These are phyloP conservation scores for Tolypocladium tropicale DNA, from an alignment of 2,329 filamentous ascomycete species.

Conservation along the genomic window DNA sequence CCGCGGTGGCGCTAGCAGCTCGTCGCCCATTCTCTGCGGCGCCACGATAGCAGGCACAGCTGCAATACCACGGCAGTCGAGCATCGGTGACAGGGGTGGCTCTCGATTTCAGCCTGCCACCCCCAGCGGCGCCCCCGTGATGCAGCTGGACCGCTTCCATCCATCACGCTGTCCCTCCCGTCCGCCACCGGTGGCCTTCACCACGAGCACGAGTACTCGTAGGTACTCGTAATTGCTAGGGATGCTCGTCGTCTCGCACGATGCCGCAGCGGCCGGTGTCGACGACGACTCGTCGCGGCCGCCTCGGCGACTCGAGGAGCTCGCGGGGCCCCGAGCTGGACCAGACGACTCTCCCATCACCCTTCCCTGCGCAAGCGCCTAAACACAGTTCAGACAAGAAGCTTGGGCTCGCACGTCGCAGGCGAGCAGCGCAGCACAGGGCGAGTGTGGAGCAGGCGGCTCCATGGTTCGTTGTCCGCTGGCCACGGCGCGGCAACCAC, in stretches of 20 bases:
- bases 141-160: slow-evolving; percentile 2
- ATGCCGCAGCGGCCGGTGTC: no score
- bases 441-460: not conserved
- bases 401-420: not conserved
- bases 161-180: not conserved
- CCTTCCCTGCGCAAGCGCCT: not conserved
- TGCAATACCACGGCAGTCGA: slow-evolving; percentile 2
- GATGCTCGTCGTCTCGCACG: no score
- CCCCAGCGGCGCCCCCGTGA: slow-evolving; percentile 2
- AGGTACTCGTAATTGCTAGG: no score
- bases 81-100: not conserved
- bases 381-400: not conserved
- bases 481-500: not conserved
- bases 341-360: no score
- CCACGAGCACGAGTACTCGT: no score
- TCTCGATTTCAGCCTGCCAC: not conserved
- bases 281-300: no score
- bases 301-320: no score
- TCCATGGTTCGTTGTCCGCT: not conserved
- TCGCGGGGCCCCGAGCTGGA: not conserved
- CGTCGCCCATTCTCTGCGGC: not conserved
- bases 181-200: not conserved
- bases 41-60: not conserved
- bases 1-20: not conserved
- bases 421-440: not conserved